These are phyloP conservation scores for Boletus vinaceobasis DNA, from an alignment of 768 basidiomycete genomes.

Conservation along the genomic window DNA sequence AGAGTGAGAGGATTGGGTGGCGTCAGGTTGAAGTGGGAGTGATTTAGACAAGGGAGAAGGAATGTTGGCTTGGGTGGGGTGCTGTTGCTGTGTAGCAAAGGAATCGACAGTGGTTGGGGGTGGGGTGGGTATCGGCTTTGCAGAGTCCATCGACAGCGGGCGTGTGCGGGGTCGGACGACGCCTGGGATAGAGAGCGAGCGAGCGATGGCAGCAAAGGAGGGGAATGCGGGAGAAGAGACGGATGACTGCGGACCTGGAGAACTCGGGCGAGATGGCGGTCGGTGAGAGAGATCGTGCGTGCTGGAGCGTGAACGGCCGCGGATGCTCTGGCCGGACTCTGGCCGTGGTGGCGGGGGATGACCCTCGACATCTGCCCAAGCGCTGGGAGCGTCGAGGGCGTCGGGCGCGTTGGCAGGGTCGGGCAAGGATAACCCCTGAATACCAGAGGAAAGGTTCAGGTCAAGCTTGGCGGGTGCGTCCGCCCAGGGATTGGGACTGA, in stretches of 20 bases:
- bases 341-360: neutral
- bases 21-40: neutral
- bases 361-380: neutral
- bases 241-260: neutral
- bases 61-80: neutral
- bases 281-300: neutral
- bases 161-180: constrained; percentile 21
- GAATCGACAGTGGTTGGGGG: neutral
- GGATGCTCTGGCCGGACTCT: neutral
- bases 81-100: neutral
- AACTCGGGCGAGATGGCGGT: neutral
- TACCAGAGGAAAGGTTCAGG: neutral
- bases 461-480: neutral
- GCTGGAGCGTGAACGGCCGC: neutral
- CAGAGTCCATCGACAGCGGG: constrained; percentile 7
- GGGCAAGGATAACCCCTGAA: neutral
- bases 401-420: neutral
- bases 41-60: neutral
- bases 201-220: constrained; percentile 52
- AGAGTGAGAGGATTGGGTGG: constrained; percentile 2
- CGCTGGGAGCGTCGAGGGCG: neutral
- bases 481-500: neutral
- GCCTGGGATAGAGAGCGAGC: constrained; percentile 55
- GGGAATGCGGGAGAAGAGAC: neutral
- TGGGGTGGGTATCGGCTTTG: neutral